These are phyloP conservation scores for Parachaetomium inaequale DNA, from an alignment of 495 filamentous ascomycete species.

Conservation along the genomic window DNA sequence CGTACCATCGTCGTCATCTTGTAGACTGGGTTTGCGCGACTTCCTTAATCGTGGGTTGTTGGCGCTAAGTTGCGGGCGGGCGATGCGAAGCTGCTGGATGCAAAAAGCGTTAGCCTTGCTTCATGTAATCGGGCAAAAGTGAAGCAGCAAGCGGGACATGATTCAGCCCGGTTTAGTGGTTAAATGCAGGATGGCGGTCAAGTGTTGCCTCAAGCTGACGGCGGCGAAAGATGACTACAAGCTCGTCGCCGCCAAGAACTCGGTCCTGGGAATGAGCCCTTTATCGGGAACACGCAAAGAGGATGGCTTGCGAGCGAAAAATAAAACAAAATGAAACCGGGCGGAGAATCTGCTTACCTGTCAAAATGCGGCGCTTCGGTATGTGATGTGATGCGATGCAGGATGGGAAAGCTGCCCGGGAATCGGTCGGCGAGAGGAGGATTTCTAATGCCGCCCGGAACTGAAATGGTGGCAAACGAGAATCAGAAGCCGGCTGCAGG, in stretches of 20 bases:
- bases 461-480: slow-evolving; percentile 18
- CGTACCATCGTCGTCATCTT: slow-evolving; percentile 54
- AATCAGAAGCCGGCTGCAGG: slow-evolving; percentile 7
- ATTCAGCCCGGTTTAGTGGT: slow-evolving; percentile 2
- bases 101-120: slow-evolving; percentile 2
- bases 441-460: slow-evolving; percentile 18
- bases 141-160: slow-evolving; percentile 1
- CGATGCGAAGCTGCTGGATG: not conserved
- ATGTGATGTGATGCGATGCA: not conserved
- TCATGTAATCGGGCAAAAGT: not conserved
- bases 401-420: slow-evolving; percentile 1
- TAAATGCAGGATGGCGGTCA: slow-evolving; percentile 12
- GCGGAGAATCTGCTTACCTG: slow-evolving; percentile 13
- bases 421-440: slow-evolving; percentile 12
- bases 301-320: not conserved
- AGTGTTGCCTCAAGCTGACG: slow-evolving; percentile 5
- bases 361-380: slow-evolving; percentile 9
- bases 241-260: slow-evolving; percentile 14
- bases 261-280: not conserved
- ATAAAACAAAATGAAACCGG: not conserved
- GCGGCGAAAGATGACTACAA: slow-evolving; percentile 1
- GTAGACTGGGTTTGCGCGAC: not conserved
- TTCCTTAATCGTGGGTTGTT: not conserved
- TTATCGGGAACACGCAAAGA: not conserved
- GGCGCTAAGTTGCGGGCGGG: not conserved